phyloP scores from a whole-genome alignment of 2,329 filamentous ascomycete species.

The Dothidotthia symphoricarpi region DNA sequence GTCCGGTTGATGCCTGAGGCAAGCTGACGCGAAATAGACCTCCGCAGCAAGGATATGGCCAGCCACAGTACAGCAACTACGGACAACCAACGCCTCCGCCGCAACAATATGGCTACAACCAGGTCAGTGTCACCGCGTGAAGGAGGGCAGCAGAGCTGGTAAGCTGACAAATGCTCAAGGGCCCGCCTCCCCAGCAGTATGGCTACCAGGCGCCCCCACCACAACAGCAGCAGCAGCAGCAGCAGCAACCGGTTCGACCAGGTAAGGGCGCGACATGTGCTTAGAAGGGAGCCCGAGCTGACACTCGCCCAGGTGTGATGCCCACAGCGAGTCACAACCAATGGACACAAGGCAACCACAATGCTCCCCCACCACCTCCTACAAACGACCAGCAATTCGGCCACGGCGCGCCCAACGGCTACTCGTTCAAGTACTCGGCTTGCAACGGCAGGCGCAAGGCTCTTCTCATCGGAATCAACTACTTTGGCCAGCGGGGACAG shows the following conservation, averaged over 20 bases:
- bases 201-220: constrained; percentile 27
- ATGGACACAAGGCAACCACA: constrained; percentile 54
- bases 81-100: constrained; percentile 43
- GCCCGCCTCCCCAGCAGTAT: constrained; percentile 36
- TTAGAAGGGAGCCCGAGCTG: constrained; percentile 10
- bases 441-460: constrained; percentile 89
- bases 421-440: constrained; percentile 86
- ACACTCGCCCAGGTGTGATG: constrained; percentile 51
- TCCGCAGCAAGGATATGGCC: constrained; percentile 42
- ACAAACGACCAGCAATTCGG: constrained; percentile 53
- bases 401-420: constrained; percentile 73
- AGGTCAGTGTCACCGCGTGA: constrained; percentile 28
- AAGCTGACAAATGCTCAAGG: constrained; percentile 25
- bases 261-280: constrained; percentile 11
- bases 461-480: constrained; percentile 91
- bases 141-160: neutral
- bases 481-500: constrained; percentile 89
- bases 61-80: constrained; percentile 43
- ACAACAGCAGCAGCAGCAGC: constrained; percentile 21
- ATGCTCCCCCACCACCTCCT: constrained; percentile 66
- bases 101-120: constrained; percentile 46
- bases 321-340: constrained; percentile 46
- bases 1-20: neutral
- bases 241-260: constrained; percentile 22
- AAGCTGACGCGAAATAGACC: constrained; percentile 20